Evolutionary conservation across 495 filamentous ascomycete genomes (phyloP).

Genomic region (Penicillium canescens): DNA sequence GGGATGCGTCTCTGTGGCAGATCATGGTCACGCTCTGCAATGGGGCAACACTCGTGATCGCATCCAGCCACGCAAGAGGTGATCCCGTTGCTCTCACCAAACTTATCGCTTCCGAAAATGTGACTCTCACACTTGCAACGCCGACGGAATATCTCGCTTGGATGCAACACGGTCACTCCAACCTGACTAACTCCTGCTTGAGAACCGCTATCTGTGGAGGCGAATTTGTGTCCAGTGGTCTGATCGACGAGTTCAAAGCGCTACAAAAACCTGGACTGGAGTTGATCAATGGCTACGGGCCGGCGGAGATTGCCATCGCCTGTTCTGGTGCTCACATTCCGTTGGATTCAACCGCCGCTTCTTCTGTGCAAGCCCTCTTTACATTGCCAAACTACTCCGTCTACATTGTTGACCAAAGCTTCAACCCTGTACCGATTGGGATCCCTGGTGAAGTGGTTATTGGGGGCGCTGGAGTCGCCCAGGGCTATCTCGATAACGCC

Average conservation of each 20-base stretch:
- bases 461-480: conserved; percentile 41
- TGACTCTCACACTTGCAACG: conserved; percentile 40
- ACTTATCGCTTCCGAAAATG: conserved; percentile 28
- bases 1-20: conserved; percentile 39
- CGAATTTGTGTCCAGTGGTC: conserved; percentile 13
- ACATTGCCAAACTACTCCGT: conserved; percentile 45
- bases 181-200: conserved; percentile 1
- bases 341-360: not conserved
- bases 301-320: conserved; percentile 28
- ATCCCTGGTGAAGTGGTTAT: conserved; percentile 47
- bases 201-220: conserved; percentile 17
- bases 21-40: conserved; percentile 30
- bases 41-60: conserved; percentile 34
- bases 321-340: conserved; percentile 17
- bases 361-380: conserved; percentile 18
- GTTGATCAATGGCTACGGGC: conserved; percentile 36
- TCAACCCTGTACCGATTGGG: conserved; percentile 41
- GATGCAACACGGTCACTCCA: conserved; percentile 28
- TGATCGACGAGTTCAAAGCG: conserved; percentile 20
- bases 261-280: conserved; percentile 18
- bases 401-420: conserved; percentile 45
- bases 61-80: conserved; percentile 19
- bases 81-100: conserved; percentile 33
- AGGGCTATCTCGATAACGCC: conserved; percentile 43
- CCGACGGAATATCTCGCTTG: conserved; percentile 42